Evolutionary conservation across 2,329 filamentous ascomycete genomes (phyloP).

Genomic region (Sordariomycetes sp.): DNA sequence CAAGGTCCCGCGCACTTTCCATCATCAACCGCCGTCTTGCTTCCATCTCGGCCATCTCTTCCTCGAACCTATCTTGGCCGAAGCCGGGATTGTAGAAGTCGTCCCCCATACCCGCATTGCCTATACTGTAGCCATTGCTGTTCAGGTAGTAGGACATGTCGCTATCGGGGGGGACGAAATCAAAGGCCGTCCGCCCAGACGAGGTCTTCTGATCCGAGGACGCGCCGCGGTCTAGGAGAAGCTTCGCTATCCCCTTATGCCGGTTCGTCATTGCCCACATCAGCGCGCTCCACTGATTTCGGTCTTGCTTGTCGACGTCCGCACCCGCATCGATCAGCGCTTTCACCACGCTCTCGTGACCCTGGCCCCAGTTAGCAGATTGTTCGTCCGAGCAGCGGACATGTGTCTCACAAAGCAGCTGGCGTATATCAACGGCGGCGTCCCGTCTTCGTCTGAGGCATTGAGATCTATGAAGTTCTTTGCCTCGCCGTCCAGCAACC

Average conservation of each 20-base stretch:
- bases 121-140: constrained; percentile 86
- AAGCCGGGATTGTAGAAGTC: constrained; percentile 94
- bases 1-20: constrained; percentile 94
- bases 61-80: constrained; percentile 88
- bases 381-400: background rate
- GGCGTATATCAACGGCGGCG: constrained; percentile 92
- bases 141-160: constrained; percentile 95
- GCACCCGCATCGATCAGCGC: constrained; percentile 78
- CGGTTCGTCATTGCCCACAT: constrained; percentile 99
- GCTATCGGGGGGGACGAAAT: constrained; percentile 91
- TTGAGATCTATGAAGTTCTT: constrained; percentile 76
- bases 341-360: constrained; percentile 81
- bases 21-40: constrained; percentile 97
- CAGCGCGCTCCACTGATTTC: constrained; percentile 92
- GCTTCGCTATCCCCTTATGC: constrained; percentile 91
- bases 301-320: constrained; percentile 86
- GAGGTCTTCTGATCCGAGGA: constrained; percentile 95
- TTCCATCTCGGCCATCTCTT: constrained; percentile 94
- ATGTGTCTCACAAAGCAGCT: constrained; percentile 74
- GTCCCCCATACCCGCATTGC: constrained; percentile 67
- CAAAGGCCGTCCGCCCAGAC: constrained; percentile 85
- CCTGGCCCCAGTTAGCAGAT: constrained; percentile 36
- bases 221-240: constrained; percentile 83
- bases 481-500: constrained; percentile 65
- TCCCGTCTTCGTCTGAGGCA: constrained; percentile 85